A percentile compares a stretch with the other conserved stretches of the same genome.
Evolutionary conservation across 2,329 filamentous ascomycete species (phyloP).

Genomic region (Botrytis elliptica): DNA sequence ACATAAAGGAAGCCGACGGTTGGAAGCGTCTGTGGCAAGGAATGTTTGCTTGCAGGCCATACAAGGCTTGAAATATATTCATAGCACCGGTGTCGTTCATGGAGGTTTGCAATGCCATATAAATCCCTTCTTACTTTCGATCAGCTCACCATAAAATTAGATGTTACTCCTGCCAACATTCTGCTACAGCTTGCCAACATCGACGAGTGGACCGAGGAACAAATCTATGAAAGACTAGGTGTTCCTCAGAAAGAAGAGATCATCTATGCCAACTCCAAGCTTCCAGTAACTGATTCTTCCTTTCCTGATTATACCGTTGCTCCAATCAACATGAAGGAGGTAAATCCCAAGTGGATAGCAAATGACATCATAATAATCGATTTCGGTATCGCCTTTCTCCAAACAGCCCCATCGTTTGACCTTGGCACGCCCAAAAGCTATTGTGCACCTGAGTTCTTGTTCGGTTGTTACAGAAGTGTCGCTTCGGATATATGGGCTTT

Average conservation of each 20-base stretch:
- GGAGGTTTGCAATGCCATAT: constrained; percentile 25
- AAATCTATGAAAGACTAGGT: constrained; percentile 26
- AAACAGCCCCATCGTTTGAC: constrained; percentile 14
- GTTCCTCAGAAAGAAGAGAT: constrained; percentile 25
- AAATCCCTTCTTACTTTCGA: not conserved
- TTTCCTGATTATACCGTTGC: constrained; percentile 24
- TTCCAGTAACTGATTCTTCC: not conserved
- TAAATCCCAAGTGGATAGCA: constrained; percentile 27
- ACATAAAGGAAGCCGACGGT: constrained; percentile 25
- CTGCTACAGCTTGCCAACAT: constrained; percentile 28
- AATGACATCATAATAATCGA: constrained; percentile 30
- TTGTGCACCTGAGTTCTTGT: constrained; percentile 28
- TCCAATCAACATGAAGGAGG: constrained; percentile 25
- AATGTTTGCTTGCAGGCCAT: constrained; percentile 26
- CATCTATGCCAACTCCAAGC: not conserved
- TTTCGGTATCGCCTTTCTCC: constrained; percentile 27
- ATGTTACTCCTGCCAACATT: constrained; percentile 28
- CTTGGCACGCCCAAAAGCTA: constrained; percentile 28
- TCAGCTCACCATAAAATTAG: constrained; percentile 6
- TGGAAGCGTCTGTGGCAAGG: constrained; percentile 26
- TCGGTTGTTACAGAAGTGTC: constrained; percentile 19
- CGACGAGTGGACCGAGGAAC: constrained; percentile 24
- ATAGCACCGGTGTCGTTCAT: constrained; percentile 26
- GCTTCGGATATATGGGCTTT: constrained; percentile 31
- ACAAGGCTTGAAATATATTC: constrained; percentile 28